Evolutionary conservation across 257 asterid species (phyloP).

Genomic region (Cordia subcordata): DNA sequence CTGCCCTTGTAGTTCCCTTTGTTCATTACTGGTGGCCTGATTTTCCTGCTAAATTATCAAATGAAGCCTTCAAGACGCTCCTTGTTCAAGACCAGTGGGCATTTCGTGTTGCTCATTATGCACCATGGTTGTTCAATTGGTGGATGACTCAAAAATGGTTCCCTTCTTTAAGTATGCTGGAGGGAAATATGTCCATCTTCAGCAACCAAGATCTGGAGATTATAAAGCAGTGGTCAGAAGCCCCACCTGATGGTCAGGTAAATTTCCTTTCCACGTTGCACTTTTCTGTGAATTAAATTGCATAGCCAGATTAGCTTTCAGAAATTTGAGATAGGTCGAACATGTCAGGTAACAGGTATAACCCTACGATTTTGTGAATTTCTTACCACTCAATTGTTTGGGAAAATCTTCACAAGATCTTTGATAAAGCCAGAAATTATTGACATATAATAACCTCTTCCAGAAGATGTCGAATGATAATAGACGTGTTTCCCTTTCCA

Average conservation of each 20-base stretch:
- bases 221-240: constrained; percentile 31
- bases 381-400: background rate
- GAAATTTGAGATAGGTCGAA: background rate
- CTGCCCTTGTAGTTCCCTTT: constrained; percentile 66
- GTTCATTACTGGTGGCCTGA: constrained; percentile 73
- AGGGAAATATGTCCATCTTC: constrained; percentile 41
- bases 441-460: no score
- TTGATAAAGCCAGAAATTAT: background rate
- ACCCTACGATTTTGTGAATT: background rate
- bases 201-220: constrained; percentile 56
- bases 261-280: background rate
- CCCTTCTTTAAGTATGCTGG: constrained; percentile 43
- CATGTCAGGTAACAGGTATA: background rate
- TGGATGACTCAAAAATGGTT: constrained; percentile 91
- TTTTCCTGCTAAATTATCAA: constrained; percentile 49
- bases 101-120: constrained; percentile 52
- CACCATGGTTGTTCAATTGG: constrained; percentile 78
- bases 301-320: no score
- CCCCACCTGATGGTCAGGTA: constrained; percentile 60
- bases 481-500: no score
- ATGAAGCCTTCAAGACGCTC: constrained; percentile 26
- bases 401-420: background rate
- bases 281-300: background rate
- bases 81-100: constrained; percentile 46
- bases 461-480: no score